Evolutionary conservation across 257 asterid genomes (phyloP).

Genomic region (Pogostemon cablin): DNA sequence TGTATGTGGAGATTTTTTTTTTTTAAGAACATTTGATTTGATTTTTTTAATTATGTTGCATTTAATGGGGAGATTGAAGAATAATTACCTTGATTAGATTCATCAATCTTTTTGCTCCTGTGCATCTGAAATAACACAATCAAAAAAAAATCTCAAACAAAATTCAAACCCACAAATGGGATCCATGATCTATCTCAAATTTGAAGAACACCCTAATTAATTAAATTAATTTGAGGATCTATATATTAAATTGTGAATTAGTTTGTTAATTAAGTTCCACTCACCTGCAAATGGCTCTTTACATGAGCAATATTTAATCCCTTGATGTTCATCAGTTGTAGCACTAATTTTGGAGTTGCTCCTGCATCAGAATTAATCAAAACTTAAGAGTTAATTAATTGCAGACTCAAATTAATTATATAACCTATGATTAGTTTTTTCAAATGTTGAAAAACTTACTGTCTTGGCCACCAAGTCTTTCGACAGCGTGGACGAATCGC

Average conservation of each 20-base stretch:
- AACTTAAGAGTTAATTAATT: not conserved
- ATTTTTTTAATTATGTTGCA: not conserved
- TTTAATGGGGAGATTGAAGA: not conserved
- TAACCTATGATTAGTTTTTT: too few relatives aligned
- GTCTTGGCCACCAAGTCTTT: slow-evolving; percentile 91
- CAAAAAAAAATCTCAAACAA: slow-evolving; percentile 21
- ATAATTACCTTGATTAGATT: slow-evolving; percentile 56
- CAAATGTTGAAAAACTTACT: slow-evolving; percentile 46
- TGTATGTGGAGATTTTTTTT: slow-evolving; percentile 2
- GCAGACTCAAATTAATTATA: not conserved
- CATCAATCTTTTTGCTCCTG: slow-evolving; percentile 78
- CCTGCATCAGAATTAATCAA: slow-evolving; percentile 50
- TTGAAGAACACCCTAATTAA: not conserved
- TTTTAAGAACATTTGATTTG: not conserved
- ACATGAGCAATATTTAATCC: slow-evolving; percentile 91
- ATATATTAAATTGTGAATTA: not conserved
- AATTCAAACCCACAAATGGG: not conserved
- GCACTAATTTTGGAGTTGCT: slow-evolving; percentile 86
- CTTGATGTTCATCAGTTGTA: slow-evolving; percentile 76
- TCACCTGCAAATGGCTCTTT: slow-evolving; percentile 93
- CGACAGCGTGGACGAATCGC: slow-evolving; percentile 71
- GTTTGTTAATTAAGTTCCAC: not conserved
- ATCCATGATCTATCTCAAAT: not conserved
- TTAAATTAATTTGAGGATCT: too few relatives aligned
- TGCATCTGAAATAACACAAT: slow-evolving; percentile 59